phyloP scores from a whole-genome alignment of 2,329 filamentous ascomycete species.

The Colletotrichum sidae region DNA sequence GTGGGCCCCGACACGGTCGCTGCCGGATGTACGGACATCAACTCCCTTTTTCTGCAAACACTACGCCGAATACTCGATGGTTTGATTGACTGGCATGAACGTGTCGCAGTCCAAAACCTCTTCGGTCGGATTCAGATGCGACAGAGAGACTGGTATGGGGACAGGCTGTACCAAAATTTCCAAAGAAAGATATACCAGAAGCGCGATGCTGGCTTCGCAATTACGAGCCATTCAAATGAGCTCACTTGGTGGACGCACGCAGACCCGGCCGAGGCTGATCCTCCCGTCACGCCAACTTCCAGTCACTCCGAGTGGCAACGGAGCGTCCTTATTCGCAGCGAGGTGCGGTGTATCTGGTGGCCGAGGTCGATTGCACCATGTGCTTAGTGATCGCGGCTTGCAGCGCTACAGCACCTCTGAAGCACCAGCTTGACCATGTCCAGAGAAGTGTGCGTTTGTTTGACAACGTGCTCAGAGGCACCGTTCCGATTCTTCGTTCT shows the following conservation, averaged over 20 bases:
- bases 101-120: constrained; percentile 14
- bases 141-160: neutral
- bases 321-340: neutral
- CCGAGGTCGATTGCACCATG: too few species aligned
- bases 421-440: neutral
- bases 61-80: constrained; percentile 1
- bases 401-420: neutral
- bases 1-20: constrained; percentile 19
- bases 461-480: neutral
- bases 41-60: constrained; percentile 5
- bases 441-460: neutral
- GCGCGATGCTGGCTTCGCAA: too few species aligned
- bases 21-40: constrained; percentile 6
- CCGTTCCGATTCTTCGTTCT: constrained; percentile 5
- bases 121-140: constrained; percentile 1
- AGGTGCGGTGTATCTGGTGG: too few species aligned
- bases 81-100: neutral
- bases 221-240: too few species aligned
- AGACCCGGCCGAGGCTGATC: too few species aligned
- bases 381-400: neutral
- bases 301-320: constrained; percentile 8
- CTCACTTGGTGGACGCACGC: too few species aligned
- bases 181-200: too few species aligned
- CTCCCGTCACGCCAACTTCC: too few species aligned
- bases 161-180: neutral